These are phyloP conservation scores for Carpinus fangiana DNA, from an alignment of 306 rosid species.

Conservation along the genomic window DNA sequence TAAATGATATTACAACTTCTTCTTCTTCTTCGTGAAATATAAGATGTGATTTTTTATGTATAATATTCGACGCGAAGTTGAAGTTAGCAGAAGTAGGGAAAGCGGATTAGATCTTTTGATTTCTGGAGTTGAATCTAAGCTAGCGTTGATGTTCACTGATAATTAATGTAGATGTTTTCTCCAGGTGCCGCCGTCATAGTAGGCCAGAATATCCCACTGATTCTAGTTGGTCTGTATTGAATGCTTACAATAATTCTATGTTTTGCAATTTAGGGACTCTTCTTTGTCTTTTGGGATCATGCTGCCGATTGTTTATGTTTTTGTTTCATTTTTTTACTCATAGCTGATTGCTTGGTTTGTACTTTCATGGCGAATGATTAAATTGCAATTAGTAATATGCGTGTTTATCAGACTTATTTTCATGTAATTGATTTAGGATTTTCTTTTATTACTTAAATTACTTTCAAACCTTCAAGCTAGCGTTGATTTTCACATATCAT, in stretches of 20 bases:
- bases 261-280: conserved; percentile 1
- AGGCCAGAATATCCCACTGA: background rate
- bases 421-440: background rate
- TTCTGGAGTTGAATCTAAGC: background rate
- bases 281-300: conserved; percentile 17
- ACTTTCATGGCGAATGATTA: background rate
- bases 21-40: background rate
- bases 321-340: background rate
- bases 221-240: background rate
- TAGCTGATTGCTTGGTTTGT: background rate
- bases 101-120: background rate
- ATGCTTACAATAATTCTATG: background rate
- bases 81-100: background rate
- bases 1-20: background rate
- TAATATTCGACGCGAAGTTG: background rate
- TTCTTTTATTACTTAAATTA: too few relatives aligned
- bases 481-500: background rate
- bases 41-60: background rate
- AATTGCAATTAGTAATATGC: background rate
- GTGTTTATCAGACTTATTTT: background rate
- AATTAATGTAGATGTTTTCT: background rate
- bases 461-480: background rate
- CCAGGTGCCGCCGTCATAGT: background rate
- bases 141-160: background rate
- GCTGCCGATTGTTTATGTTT: background rate